Percentiles rank a stretch among this genome's conserved stretches.
Evolutionary conservation across 2,329 filamentous ascomycete species (phyloP).

Genomic region (Bipolaris zeicola): DNA sequence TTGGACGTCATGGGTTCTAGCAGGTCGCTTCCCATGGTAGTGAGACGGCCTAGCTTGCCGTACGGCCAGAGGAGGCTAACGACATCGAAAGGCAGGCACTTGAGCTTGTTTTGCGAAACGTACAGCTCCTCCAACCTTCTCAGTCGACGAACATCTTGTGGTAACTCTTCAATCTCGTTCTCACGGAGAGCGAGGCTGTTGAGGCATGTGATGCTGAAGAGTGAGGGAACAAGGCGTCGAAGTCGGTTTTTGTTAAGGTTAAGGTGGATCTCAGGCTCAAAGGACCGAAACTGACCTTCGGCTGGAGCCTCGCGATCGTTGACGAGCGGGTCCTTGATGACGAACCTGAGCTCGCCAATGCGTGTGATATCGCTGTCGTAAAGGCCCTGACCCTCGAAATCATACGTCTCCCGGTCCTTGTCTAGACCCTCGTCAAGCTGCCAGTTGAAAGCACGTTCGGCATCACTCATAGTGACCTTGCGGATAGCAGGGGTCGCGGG

Average conservation of each 20-base stretch:
- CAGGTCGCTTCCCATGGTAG: conserved; percentile 25
- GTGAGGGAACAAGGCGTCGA: conserved; percentile 21
- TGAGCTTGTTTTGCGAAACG: conserved; percentile 31
- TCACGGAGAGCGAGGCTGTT: conserved; percentile 29
- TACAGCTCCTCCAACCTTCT: conserved; percentile 28
- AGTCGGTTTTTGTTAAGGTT: conserved; percentile 32
- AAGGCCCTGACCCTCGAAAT: conserved; percentile 21
- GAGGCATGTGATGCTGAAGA: conserved; percentile 37
- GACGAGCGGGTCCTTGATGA: conserved; percentile 33
- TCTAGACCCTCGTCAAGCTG: conserved; percentile 23
- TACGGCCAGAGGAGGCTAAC: conserved; percentile 23
- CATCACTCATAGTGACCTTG: conserved; percentile 10
- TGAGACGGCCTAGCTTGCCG: conserved; percentile 21
- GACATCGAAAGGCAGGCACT: conserved; percentile 35
- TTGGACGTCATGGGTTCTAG: conserved; percentile 15
- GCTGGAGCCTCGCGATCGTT: conserved; percentile 32
- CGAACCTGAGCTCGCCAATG: conserved; percentile 31
- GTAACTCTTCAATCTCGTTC: conserved; percentile 37
- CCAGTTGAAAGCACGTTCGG: conserved; percentile 17
- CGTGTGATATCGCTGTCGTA: conserved; percentile 31
- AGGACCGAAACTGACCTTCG: conserved; percentile 39
- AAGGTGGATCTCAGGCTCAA: conserved; percentile 34
- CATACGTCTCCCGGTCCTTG: conserved; percentile 22
- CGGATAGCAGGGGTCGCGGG: background rate
- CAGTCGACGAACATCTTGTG: conserved; percentile 32